A percentile compares a stretch with the other conserved stretches of the same genome.
phyloP scores from a whole-genome alignment of 2,329 filamentous ascomycete genomes.

The Clonostachys solani region DNA sequence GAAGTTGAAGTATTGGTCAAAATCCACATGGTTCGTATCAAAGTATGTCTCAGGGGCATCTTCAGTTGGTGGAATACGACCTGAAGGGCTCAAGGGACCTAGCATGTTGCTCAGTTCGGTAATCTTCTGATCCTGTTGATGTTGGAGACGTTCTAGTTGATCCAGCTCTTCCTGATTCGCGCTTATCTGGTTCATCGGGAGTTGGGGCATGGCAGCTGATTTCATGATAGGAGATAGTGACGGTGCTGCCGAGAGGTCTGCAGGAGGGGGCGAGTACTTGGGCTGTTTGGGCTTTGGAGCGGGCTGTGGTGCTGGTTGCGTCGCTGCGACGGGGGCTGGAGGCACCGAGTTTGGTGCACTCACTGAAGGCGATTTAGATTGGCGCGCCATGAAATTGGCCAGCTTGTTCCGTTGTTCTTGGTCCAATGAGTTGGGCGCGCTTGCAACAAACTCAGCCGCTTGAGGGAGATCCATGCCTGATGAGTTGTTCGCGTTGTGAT shows the following conservation, averaged over 20 bases:
- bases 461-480: conserved; percentile 48
- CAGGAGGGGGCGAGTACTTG: conserved; percentile 4
- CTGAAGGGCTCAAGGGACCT: conserved; percentile 75
- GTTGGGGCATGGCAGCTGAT: conserved; percentile 33
- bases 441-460: conserved; percentile 43
- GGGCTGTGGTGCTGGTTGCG: conserved; percentile 9
- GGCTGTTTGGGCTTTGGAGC: conserved; percentile 8
- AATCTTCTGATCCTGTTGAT: conserved; percentile 73
- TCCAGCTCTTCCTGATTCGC: conserved; percentile 74
- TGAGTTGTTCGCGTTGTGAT: conserved; percentile 52
- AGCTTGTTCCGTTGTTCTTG: conserved; percentile 55
- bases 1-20: conserved; percentile 47
- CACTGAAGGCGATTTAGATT: conserved; percentile 20
- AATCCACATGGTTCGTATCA: conserved; percentile 33
- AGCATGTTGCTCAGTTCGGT: conserved; percentile 70
- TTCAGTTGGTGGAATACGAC: conserved; percentile 66
- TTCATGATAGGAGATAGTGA: conserved; percentile 47
- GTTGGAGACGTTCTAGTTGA: conserved; percentile 71
- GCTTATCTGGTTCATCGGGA: conserved; percentile 58
- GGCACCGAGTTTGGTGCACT: conserved; percentile 9
- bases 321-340: conserved; percentile 3
- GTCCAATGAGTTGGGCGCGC: conserved; percentile 48
- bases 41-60: conserved; percentile 17
- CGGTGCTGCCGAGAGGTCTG: conserved; percentile 16
- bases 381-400: conserved; percentile 54